Evolutionary conservation across 768 basidiomycete species (phyloP), one percentile per base, ranked within the genome.

Genomic region (Chiua virens): DNA sequence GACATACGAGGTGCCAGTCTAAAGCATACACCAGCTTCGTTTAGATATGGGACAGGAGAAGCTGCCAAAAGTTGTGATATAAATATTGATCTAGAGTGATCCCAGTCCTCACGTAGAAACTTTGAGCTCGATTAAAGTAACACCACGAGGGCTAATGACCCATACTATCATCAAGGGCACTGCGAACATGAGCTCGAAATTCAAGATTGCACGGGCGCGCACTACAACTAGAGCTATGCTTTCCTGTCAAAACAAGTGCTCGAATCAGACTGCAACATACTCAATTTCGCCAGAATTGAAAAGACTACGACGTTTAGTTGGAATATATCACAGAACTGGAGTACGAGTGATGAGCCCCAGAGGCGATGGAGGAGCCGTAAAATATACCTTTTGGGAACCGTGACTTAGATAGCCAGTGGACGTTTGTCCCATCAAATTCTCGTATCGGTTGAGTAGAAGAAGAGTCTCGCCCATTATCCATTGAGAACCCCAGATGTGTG

Each of bases 171-270:
- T 53, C 7, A 41, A 39, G 4, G 10, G 2, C 0, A 28, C 5
- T 8, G 27, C 15, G 5, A 56, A 4, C 18, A 15, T 11, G 17
- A 36, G 59, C 6, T 35, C 30, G 34, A 49, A 60, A n/a, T 62
- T 45, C 38, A 56, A 35, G 23, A 67, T 57, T 15, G 63, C 66
- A 38, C 60, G 65, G 7, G 52, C 50, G 2, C 66, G 65, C 36
- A 65, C 36, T 11, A 55, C 52, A 6, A 69, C 62, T 34, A 67
- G 49, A n/a, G 69, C 66, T 67, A 23, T 1, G 9, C 10, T 11
- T n/a, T 0, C 8, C 11, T 3, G 13, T 47, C 17, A 45, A 21
- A 48, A n/a, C n/a, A 25, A 20, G 18, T 10, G 2, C 22, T 34
- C 7, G 15, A 15, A 2, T 34, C 18, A 17, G 8, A 0, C 3